Base-by-base conservation (phyloP, 1,139 yeast genomes). In the Waltiozyma sp. region DNA sequence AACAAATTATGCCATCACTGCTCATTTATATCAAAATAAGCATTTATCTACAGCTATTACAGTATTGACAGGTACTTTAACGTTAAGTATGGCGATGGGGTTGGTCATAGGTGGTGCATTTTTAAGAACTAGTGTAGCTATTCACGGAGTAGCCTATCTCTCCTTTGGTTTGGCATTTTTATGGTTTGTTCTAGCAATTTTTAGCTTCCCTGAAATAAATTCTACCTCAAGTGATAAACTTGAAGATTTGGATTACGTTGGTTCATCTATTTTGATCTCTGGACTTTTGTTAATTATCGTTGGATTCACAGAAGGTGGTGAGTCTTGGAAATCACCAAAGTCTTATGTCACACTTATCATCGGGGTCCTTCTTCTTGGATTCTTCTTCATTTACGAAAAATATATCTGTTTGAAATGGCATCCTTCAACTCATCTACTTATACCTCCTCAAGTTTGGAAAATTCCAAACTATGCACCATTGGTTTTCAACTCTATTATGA, bases 31-130 rank as follows among this genome's bases (percentile, higher is more conserved):
- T 35, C 38, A 43, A 6, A 63, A 61, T 2, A 45, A 50, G 15
- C 45, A 48, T 5, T 49, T 61, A 11, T 47, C 47, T 10, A 35
- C 33, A 3, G 64, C 63, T 5, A 48, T 62, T 38, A 42, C 50
- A 9, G 48, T 49, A 10, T 46, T 62, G 16, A 38, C 57, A 3
- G 38, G 57, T 7, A 50, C 55, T 1, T 41, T 59, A 11, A 53
- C 59, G 21, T 51, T 51, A 2, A 41, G 55, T 26, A 45, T 55
- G 10, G 65, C 66, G 4, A 10, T 59, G 8, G 68, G 68, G 6
- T 43, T 53, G 10, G 36, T 64, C 14, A 28, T 63, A 5, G 66
- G 68, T 11, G 68, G 67, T 35, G 68, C 64, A 1, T 63, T 63
- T 38, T 49, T 58, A 1, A 43, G 40, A 26, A 53, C 63, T 2